These are phyloP conservation scores for Aspergillus alliaceus DNA, from an alignment of 2,329 filamentous ascomycete genomes.

Conservation along the genomic window DNA sequence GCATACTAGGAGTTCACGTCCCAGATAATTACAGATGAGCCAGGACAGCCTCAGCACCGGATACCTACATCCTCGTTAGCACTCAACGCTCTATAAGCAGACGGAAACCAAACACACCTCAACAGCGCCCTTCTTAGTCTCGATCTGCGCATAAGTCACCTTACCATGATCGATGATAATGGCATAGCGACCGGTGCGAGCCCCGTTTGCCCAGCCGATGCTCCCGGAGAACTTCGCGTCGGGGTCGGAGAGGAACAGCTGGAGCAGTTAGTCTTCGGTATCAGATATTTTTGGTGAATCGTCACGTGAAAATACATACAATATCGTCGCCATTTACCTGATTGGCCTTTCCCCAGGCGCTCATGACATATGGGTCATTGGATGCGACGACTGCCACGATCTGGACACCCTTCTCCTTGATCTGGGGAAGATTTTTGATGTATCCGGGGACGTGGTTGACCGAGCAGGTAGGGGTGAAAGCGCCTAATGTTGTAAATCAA, in stretches of 20 bases:
- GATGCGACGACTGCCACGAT: constrained; percentile 74
- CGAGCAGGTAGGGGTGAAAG: constrained; percentile 85
- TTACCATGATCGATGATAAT: constrained; percentile 80
- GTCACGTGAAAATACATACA: constrained; percentile 39
- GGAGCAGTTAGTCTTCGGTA: background rate
- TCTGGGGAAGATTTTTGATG: constrained; percentile 65
- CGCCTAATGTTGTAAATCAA: constrained; percentile 52
- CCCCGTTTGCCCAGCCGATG: constrained; percentile 68
- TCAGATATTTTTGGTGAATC: background rate
- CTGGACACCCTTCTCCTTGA: constrained; percentile 79
- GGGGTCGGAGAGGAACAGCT: constrained; percentile 74
- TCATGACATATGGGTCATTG: constrained; percentile 85
- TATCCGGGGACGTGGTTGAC: constrained; percentile 76
- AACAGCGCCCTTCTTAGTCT: constrained; percentile 48
- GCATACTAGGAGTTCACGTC: background rate
- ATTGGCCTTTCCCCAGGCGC: constrained; percentile 85
- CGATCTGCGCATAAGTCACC: constrained; percentile 74
- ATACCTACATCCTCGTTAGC: constrained; percentile 22
- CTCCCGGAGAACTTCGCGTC: constrained; percentile 70
- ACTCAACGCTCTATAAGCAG: background rate
- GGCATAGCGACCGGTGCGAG: constrained; percentile 75
- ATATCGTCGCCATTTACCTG: constrained; percentile 68
- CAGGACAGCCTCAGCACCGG: constrained; percentile 34
- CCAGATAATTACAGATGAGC: constrained; percentile 27
- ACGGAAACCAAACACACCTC: constrained; percentile 27